Evolutionary conservation across 805 yeast genomes (phyloP).

Genomic region (Ogataea salicorniae): DNA sequence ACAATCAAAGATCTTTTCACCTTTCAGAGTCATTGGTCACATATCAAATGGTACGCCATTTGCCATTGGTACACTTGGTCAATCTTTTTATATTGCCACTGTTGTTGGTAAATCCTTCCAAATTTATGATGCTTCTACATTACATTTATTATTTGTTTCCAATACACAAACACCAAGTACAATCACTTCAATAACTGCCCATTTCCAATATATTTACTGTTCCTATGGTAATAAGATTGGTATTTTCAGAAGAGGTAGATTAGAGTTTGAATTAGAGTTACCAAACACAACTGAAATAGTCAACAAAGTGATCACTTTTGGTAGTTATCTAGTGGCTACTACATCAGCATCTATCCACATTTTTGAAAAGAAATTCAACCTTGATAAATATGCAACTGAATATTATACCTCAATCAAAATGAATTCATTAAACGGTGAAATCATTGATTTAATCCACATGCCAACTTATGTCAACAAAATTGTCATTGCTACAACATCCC

Average conservation of each 20-base stretch:
- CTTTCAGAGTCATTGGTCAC: conserved; percentile 82
- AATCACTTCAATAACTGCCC: conserved; percentile 71
- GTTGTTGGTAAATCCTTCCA: conserved; percentile 88
- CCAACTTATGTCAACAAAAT: conserved; percentile 91
- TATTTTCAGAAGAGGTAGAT: conserved; percentile 74
- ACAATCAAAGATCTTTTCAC: conserved; percentile 67
- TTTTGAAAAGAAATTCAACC: conserved; percentile 26
- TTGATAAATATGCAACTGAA: conserved; percentile 49
- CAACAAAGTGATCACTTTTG: conserved; percentile 58
- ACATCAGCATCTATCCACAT: conserved; percentile 31
- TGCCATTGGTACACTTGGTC: conserved; percentile 83
- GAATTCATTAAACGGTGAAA: conserved; percentile 61
- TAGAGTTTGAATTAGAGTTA: conserved; percentile 39
- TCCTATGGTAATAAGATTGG: conserved; percentile 70
- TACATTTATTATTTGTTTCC: conserved; percentile 82
- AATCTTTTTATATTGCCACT: conserved; percentile 82
- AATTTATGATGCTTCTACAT: conserved; percentile 84
- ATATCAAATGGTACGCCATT: conserved; percentile 86
- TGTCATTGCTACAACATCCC: conserved; percentile 69
- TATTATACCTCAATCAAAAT: conserved; percentile 59
- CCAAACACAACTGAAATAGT: conserved; percentile 33
- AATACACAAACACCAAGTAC: conserved; percentile 66
- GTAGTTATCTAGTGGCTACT: conserved; percentile 66
- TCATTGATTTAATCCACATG: conserved; percentile 70
- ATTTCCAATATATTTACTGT: conserved; percentile 79